Conservation (phyloP, 2,329 filamentous ascomycete species). For the Exophiala calicioides region DNA sequence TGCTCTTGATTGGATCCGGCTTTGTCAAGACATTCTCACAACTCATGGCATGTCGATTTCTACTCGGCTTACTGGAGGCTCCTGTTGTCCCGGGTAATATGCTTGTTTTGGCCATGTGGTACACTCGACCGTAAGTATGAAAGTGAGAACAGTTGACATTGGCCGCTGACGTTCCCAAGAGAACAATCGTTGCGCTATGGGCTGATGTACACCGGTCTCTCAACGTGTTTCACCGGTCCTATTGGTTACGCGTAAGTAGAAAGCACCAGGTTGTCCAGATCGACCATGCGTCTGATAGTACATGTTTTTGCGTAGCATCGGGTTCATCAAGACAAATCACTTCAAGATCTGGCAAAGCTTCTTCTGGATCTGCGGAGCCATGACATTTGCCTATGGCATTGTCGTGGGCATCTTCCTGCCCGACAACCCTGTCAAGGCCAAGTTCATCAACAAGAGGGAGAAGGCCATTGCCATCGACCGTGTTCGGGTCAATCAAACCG, state of each 20-base stretch:
- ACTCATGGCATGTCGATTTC: constrained; percentile 44
- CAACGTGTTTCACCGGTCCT: constrained; percentile 12
- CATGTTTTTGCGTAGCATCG: neutral
- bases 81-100: constrained; percentile 49
- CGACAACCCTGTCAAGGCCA: constrained; percentile 57
- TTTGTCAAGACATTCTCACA: constrained; percentile 42
- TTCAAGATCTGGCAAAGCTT: constrained; percentile 15
- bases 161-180: neutral
- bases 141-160: neutral
- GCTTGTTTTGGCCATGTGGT: constrained; percentile 54
- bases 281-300: neutral
- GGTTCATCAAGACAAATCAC: constrained; percentile 3
- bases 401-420: constrained; percentile 50
- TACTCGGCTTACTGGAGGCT: constrained; percentile 48
- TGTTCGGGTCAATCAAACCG: constrained; percentile 58
- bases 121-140: constrained; percentile 38
- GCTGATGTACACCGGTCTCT: constrained; percentile 12
- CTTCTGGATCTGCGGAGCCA: constrained; percentile 17
- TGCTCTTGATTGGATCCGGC: constrained; percentile 47
- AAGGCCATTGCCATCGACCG: constrained; percentile 59
- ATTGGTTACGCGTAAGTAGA: constrained; percentile 12
- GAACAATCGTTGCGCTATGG: constrained; percentile 5
- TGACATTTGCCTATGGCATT: constrained; percentile 13
- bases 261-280: neutral
- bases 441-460: constrained; percentile 53